Conservation (phyloP, 768 basidiomycete species). For the Xerocomellus intermedius region DNA sequence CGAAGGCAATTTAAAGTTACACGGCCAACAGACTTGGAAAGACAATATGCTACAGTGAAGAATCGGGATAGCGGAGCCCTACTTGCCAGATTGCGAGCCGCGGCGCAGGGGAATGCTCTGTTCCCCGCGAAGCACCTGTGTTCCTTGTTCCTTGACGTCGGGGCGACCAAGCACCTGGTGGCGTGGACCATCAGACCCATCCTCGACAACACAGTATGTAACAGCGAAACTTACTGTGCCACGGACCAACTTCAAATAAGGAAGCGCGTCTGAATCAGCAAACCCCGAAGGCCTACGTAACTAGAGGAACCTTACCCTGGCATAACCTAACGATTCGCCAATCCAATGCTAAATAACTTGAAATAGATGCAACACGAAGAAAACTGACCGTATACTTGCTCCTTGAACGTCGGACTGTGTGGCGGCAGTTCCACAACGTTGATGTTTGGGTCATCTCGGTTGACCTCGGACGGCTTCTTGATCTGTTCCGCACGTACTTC, state of each 20-base stretch:
- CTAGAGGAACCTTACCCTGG: constrained; percentile 19
- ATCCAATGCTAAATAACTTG: not conserved
- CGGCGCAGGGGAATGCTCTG: constrained; percentile 33
- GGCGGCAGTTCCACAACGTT: constrained; percentile 26
- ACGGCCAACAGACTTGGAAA: not conserved
- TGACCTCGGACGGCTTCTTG: constrained; percentile 26
- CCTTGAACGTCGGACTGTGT: constrained; percentile 51
- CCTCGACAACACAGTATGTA: constrained; percentile 3
- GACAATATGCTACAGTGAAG: not conserved
- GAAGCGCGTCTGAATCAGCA: not conserved
- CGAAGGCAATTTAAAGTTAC: not conserved
- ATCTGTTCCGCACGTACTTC: constrained; percentile 32
- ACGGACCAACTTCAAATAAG: constrained; percentile 25
- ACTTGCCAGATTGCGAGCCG: constrained; percentile 24
- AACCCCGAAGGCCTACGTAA: not conserved
- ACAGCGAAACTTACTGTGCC: constrained; percentile 25
- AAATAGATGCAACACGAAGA: not conserved
- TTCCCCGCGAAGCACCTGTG: constrained; percentile 52
- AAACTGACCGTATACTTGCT: constrained; percentile 52
- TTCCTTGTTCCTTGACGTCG: constrained; percentile 51
- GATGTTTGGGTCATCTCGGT: constrained; percentile 24
- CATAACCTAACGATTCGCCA: constrained; percentile 26
- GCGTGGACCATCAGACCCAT: not conserved
- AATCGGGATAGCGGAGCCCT: not conserved
- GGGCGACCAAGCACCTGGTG: constrained; percentile 32